Percentiles rank a stretch among this genome's conserved stretches.
These are phyloP conservation scores for Xylariaceae sp. DNA, from an alignment of 2,329 filamentous ascomycete genomes.

Conservation along the genomic window DNA sequence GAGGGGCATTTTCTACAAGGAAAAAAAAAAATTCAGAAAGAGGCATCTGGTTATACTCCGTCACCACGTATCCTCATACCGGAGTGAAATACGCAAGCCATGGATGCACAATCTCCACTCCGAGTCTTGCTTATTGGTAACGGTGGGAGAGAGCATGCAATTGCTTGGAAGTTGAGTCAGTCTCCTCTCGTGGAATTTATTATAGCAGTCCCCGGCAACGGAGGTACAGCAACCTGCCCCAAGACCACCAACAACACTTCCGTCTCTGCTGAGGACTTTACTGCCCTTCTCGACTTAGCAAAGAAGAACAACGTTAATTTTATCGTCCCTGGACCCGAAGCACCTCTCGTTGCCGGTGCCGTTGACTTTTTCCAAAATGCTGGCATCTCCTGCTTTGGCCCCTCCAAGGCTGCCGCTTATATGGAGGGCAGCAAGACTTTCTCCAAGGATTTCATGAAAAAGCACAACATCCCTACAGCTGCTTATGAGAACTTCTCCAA, in stretches of 20 bases:
- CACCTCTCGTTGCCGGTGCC: conserved; percentile 87
- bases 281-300: conserved; percentile 71
- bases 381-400: conserved; percentile 80
- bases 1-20: too few relatives aligned
- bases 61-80: too few relatives aligned
- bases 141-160: conserved; percentile 88
- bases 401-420: conserved; percentile 74
- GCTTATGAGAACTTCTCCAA: conserved; percentile 84
- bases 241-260: conserved; percentile 70
- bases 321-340: conserved; percentile 86
- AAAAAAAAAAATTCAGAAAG: too few relatives aligned
- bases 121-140: conserved; percentile 85
- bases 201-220: conserved; percentile 72
- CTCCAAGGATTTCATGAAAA: conserved; percentile 96
- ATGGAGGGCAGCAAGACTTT: conserved; percentile 98
- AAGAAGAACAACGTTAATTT: conserved; percentile 71
- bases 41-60: too few relatives aligned
- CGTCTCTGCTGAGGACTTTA: conserved; percentile 73
- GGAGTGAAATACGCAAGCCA: too few relatives aligned
- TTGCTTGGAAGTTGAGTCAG: conserved; percentile 90
- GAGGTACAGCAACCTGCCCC: conserved; percentile 69
- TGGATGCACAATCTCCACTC: conserved; percentile 38
- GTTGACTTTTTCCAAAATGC: conserved; percentile 73
- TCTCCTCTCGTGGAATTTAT: conserved; percentile 76
- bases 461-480: conserved; percentile 84